These are phyloP conservation scores for Krasilnikovozyma curviuscula DNA, from an alignment of 768 basidiomycete species.

Conservation along the genomic window DNA sequence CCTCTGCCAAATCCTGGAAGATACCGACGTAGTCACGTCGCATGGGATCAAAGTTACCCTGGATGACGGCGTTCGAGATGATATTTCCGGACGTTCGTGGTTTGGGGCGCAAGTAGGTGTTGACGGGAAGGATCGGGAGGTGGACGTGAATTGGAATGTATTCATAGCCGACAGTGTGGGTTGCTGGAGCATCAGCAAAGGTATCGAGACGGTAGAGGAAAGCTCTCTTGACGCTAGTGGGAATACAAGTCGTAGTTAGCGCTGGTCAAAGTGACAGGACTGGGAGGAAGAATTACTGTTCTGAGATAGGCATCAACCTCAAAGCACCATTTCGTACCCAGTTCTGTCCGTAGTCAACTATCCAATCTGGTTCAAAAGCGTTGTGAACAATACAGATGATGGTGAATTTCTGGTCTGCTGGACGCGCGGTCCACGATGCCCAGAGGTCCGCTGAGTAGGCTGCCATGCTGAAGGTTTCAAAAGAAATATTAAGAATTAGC, in stretches of 20 bases:
- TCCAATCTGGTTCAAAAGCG: constrained; percentile 15
- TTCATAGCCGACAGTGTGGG: constrained; percentile 6
- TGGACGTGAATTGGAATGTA: constrained; percentile 9
- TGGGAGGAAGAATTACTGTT: constrained; percentile 26
- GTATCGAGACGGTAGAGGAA: constrained; percentile 11
- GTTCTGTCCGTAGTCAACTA: constrained; percentile 27
- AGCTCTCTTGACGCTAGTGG: constrained; percentile 5
- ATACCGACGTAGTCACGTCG: constrained; percentile 28
- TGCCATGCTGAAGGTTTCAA: constrained; percentile 2
- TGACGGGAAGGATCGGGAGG: constrained; percentile 10
- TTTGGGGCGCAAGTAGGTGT: constrained; percentile 4
- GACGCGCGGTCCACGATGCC: constrained; percentile 3
- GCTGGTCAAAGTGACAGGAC: background rate
- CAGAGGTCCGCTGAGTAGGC: constrained; percentile 1
- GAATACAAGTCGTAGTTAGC: background rate
- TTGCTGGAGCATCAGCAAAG: constrained; percentile 1
- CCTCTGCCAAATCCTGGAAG: constrained; percentile 26
- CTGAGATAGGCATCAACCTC: constrained; percentile 28
- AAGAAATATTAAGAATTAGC: background rate
- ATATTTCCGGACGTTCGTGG: background rate
- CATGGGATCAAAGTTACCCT: constrained; percentile 27
- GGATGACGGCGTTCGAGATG: constrained; percentile 31
- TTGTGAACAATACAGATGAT: constrained; percentile 33
- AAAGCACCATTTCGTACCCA: constrained; percentile 30
- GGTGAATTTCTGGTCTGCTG: constrained; percentile 27